Conservation (phyloP, 1,284 basidiomycete species). For the Agroathelia rolfsii region DNA sequence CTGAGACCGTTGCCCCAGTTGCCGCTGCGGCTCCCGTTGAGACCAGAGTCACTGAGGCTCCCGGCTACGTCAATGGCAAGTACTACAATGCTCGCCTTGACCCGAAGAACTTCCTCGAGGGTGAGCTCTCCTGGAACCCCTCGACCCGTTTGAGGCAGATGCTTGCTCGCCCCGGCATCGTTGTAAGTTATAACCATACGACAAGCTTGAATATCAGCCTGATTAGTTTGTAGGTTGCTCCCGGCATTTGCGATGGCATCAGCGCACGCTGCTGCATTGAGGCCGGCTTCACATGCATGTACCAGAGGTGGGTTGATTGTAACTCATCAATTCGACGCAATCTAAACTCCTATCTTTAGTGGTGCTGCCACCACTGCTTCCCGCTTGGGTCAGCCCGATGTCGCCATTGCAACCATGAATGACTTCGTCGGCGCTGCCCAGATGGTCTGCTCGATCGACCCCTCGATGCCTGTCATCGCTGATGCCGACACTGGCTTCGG, state of each 20-base stretch:
- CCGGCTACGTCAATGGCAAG: neutral
- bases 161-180: slow-evolving; percentile 67
- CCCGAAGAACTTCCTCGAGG: slow-evolving; percentile 59
- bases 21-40: too few relatives aligned
- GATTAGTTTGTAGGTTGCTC: slow-evolving; percentile 40
- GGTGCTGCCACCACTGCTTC: slow-evolving; percentile 74
- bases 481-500: slow-evolving; percentile 81
- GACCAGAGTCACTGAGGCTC: too few relatives aligned
- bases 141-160: slow-evolving; percentile 66
- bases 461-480: slow-evolving; percentile 63
- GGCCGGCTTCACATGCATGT: slow-evolving; percentile 67
- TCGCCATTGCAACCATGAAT: slow-evolving; percentile 73
- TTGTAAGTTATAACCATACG: slow-evolving; percentile 33
- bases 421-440: slow-evolving; percentile 61
- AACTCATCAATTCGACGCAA: slow-evolving; percentile 1
- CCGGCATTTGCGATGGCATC: slow-evolving; percentile 77
- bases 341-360: slow-evolving; percentile 16
- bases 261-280: slow-evolving; percentile 70
- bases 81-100: slow-evolving; percentile 55
- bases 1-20: too few relatives aligned
- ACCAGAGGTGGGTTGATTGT: slow-evolving; percentile 39
- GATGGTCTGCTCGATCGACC: slow-evolving; percentile 60
- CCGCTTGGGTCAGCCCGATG: slow-evolving; percentile 66
- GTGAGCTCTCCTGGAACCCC: slow-evolving; percentile 55
- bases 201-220: neutral